A percentile compares a stretch with the other conserved stretches of the same genome.
These are phyloP conservation scores for Agaricus blazei DNA, from an alignment of 768 basidiomycete species.

Conservation along the genomic window DNA sequence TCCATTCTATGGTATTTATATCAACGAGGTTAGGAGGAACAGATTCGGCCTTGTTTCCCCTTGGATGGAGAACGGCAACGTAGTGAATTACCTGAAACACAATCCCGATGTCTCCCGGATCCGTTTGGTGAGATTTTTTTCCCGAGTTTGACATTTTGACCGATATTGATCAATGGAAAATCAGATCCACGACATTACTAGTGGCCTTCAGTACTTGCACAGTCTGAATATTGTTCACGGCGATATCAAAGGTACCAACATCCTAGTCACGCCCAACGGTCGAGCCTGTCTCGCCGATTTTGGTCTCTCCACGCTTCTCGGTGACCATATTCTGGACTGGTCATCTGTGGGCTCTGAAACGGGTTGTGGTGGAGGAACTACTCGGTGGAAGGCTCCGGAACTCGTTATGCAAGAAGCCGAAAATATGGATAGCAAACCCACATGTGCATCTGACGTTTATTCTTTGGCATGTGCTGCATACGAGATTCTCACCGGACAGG, in stretches of 20 bases:
- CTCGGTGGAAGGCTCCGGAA: slow-evolving; percentile 14
- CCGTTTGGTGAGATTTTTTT: slow-evolving; percentile 6
- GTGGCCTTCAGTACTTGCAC: slow-evolving; percentile 12
- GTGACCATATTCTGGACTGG: slow-evolving; percentile 13
- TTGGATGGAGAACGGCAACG: slow-evolving; percentile 16
- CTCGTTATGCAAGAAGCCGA: slow-evolving; percentile 10
- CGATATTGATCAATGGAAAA: background rate
- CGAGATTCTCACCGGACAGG: slow-evolving; percentile 13
- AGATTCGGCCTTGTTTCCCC: slow-evolving; percentile 13
- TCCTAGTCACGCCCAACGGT: slow-evolving; percentile 9
- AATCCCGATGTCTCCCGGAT: slow-evolving; percentile 4
- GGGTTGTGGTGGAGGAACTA: slow-evolving; percentile 10
- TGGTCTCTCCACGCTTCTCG: slow-evolving; percentile 10
- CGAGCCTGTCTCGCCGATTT: slow-evolving; percentile 13
- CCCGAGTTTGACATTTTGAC: background rate
- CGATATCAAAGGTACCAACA: slow-evolving; percentile 12
- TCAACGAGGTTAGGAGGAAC: slow-evolving; percentile 1
- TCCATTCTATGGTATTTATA: slow-evolving; percentile 15
- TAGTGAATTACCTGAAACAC: slow-evolving; percentile 10
- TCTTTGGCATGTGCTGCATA: slow-evolving; percentile 12
- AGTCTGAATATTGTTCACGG: slow-evolving; percentile 11
- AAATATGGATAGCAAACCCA: slow-evolving; percentile 1
- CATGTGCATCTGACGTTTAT: slow-evolving; percentile 9
- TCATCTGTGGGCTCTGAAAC: slow-evolving; percentile 6
- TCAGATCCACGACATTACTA: slow-evolving; percentile 12